phyloP scores from a whole-genome alignment of 2,329 filamentous ascomycete genomes.

The Fusarium kyushuense region DNA sequence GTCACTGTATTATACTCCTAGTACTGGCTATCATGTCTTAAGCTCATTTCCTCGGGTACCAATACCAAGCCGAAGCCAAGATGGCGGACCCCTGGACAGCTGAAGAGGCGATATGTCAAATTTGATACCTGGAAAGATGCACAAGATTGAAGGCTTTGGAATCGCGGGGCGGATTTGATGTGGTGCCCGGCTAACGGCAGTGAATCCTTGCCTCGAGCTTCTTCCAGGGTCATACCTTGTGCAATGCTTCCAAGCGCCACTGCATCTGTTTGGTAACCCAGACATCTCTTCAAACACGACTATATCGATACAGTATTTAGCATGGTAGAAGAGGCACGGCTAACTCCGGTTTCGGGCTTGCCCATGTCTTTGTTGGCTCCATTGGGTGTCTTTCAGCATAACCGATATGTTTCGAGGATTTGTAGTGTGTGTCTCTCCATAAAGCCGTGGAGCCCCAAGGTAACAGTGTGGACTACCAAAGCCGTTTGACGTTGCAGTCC shows the following conservation, averaged over 20 bases:
- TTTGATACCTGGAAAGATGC: constrained; percentile 3
- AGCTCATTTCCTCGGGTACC: constrained; percentile 27
- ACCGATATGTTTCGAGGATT: constrained; percentile 6
- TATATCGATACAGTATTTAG: not conserved
- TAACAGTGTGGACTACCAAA: not conserved
- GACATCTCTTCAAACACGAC: not conserved
- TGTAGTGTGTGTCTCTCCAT: not conserved
- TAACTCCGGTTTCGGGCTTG: not conserved
- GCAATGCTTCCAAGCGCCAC: constrained; percentile 11
- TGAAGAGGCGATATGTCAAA: constrained; percentile 26
- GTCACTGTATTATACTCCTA: constrained; percentile 30
- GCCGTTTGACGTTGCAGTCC: not conserved
- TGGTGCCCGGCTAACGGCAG: constrained; percentile 5
- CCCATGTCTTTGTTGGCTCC: constrained; percentile 4
- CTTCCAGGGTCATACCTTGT: constrained; percentile 6
- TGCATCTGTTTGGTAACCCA: not conserved
- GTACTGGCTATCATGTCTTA: constrained; percentile 15
- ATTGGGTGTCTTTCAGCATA: not conserved
- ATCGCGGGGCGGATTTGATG: not conserved
- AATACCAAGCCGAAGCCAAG: constrained; percentile 29
- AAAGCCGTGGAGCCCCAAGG: constrained; percentile 10
- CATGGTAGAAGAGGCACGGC: not conserved
- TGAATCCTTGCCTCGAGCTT: constrained; percentile 12
- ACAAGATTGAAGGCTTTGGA: not conserved
- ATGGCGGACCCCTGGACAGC: constrained; percentile 31